Percentiles rank a stretch among this genome's conserved stretches.
These are phyloP conservation scores for Mortierella antarctica DNA, from an alignment of 192 early-diverging fungal species.

Conservation along the genomic window DNA sequence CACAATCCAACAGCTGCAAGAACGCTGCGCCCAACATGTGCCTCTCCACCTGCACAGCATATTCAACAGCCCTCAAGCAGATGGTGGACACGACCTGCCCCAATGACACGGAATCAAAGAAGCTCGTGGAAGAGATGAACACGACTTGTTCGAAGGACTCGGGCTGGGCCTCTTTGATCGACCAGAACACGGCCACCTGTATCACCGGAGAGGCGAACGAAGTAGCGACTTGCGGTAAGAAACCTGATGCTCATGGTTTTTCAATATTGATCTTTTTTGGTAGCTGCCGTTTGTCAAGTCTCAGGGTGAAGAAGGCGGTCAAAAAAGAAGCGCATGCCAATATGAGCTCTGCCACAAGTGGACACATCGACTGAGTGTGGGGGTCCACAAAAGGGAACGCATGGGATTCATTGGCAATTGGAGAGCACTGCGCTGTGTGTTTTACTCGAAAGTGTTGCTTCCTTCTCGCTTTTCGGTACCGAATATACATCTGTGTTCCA, in stretches of 20 bases:
- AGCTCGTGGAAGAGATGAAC: background rate
- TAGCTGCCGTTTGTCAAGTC: background rate
- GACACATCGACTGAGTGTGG: no score
- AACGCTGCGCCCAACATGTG: slow-evolving; percentile 6
- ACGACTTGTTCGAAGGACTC: background rate
- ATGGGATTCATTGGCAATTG: no score
- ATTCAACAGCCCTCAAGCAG: background rate
- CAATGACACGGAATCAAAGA: background rate
- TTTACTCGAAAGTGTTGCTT: no score
- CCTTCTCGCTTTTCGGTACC: no score
- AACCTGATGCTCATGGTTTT: background rate
- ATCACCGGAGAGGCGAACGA: slow-evolving; percentile 24
- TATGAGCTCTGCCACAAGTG: no score
- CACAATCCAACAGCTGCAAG: slow-evolving; percentile 1
- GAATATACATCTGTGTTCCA: no score
- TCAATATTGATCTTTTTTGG: slow-evolving; percentile 11
- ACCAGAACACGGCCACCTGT: background rate
- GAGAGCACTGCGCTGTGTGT: no score
- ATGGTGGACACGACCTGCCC: slow-evolving; percentile 10
- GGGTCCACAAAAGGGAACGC: no score
- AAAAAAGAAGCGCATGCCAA: background rate
- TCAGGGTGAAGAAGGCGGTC: background rate
- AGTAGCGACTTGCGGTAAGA: slow-evolving; percentile 34
- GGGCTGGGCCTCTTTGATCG: background rate
- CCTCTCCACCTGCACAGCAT: slow-evolving; percentile 10